Evolutionary conservation across 2,329 filamentous ascomycete species (phyloP).

Genomic region (Trematosphaeria pertusa): DNA sequence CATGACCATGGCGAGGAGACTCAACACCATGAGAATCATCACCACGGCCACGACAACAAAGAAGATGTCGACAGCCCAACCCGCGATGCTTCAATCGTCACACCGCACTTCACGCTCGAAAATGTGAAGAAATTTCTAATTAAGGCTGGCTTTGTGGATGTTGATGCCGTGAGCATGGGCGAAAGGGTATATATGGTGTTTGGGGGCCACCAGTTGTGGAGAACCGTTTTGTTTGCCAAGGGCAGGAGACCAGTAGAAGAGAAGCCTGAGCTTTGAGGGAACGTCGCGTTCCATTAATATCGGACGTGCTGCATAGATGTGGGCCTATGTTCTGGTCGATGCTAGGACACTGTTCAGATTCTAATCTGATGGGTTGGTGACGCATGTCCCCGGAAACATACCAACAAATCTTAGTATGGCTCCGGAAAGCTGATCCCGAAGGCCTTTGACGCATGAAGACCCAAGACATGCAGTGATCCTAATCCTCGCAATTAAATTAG

Average conservation of each 20-base stretch:
- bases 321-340: too few species aligned
- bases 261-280: slow-evolving; percentile 36
- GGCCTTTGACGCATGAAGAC: too few species aligned
- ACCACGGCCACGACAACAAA: slow-evolving; percentile 15
- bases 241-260: slow-evolving; percentile 52
- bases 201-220: slow-evolving; percentile 47
- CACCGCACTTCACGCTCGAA: slow-evolving; percentile 69
- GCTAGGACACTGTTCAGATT: too few species aligned
- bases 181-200: slow-evolving; percentile 58
- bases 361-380: too few species aligned
- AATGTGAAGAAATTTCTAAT: slow-evolving; percentile 68
- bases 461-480: too few species aligned
- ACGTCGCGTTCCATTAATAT: too few species aligned
- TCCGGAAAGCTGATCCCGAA: too few species aligned
- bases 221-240: slow-evolving; percentile 60
- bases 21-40: slow-evolving; percentile 17
- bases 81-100: slow-evolving; percentile 62
- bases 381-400: too few species aligned
- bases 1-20: slow-evolving; percentile 21
- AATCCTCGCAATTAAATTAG: too few species aligned
- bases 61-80: slow-evolving; percentile 12
- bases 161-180: slow-evolving; percentile 63
- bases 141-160: slow-evolving; percentile 65
- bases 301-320: too few species aligned
- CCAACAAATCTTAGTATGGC: too few species aligned